Conservation (phyloP, 345 rosid genomes). For the Linum lewisii region DNA sequence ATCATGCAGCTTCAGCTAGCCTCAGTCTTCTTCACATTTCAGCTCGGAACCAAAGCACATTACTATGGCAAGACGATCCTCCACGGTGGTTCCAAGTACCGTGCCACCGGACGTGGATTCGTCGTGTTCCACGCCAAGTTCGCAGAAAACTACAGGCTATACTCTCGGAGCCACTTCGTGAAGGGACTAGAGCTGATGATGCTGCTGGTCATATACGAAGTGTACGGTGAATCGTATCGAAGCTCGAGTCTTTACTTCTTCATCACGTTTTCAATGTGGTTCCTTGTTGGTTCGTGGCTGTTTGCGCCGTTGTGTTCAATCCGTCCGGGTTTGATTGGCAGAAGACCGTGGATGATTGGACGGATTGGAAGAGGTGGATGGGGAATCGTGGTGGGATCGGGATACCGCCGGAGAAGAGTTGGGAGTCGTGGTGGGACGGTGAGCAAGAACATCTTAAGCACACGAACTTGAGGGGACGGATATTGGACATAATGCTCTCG, state of each 20-base stretch:
- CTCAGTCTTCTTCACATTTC: constrained; percentile 90
- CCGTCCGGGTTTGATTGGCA: constrained; percentile 99
- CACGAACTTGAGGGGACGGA: constrained; percentile 56
- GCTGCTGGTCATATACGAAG: constrained; percentile 58
- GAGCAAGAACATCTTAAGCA: constrained; percentile 79
- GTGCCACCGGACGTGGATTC: constrained; percentile 85
- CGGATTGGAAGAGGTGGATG: constrained; percentile 99
- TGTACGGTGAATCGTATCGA: constrained; percentile 65
- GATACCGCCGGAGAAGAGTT: constrained; percentile 51
- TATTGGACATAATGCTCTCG: constrained; percentile 68
- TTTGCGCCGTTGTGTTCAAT: constrained; percentile 91
- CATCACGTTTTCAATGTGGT: constrained; percentile 85
- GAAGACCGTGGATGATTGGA: constrained; percentile 92
- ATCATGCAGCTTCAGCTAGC: constrained; percentile 98
- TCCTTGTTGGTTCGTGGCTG: constrained; percentile 87
- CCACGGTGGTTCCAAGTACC: constrained; percentile 83
- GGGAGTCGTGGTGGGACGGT: constrained; percentile 98
- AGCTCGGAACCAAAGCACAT: constrained; percentile 95
- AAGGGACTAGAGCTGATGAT: constrained; percentile 78
- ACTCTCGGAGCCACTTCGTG: constrained; percentile 90
- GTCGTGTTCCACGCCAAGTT: constrained; percentile 91
- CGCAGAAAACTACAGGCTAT: constrained; percentile 75
- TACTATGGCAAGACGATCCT: constrained; percentile 85
- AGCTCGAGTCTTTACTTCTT: constrained; percentile 58
- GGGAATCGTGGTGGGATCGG: constrained; percentile 93